Evolutionary conservation across 2,329 filamentous ascomycete species (phyloP).

Genomic region (Xylaria hypoxylon): DNA sequence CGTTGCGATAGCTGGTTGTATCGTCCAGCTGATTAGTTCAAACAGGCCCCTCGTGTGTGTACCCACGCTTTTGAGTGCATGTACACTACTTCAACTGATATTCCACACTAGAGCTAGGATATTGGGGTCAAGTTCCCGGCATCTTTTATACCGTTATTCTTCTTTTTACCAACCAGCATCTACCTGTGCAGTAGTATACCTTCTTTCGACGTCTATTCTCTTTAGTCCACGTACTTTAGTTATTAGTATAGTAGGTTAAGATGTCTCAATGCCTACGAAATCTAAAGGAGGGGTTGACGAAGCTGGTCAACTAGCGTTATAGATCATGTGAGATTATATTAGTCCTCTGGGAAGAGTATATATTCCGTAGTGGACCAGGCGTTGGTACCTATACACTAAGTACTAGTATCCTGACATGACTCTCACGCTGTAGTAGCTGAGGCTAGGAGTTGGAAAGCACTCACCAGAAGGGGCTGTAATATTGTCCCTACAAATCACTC

Average conservation of each 20-base stretch:
- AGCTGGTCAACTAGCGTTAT: slow-evolving; percentile 7
- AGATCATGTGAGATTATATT: background rate
- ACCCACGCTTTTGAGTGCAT: background rate
- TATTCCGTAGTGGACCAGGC: background rate
- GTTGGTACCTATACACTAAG: background rate
- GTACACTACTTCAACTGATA: background rate
- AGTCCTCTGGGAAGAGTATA: background rate
- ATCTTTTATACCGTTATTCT: background rate
- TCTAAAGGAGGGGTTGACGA: slow-evolving; percentile 6
- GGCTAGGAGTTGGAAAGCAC: background rate
- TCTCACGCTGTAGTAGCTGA: background rate
- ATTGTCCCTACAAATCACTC: background rate
- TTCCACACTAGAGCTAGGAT: background rate
- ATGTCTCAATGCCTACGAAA: slow-evolving; percentile 1
- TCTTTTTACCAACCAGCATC: background rate
- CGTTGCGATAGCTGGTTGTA: background rate
- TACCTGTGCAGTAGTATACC: background rate
- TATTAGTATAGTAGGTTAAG: background rate
- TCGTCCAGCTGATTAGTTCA: background rate
- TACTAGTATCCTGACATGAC: background rate
- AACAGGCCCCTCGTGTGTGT: background rate
- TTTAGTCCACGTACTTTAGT: background rate
- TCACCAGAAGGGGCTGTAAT: background rate
- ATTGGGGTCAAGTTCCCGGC: background rate
- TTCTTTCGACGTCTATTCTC: background rate